Percentiles rank a stretch among this genome's conserved stretches.
These are phyloP conservation scores for Parachaetomium inaequale DNA, from an alignment of 495 filamentous ascomycete genomes.

Conservation along the genomic window DNA sequence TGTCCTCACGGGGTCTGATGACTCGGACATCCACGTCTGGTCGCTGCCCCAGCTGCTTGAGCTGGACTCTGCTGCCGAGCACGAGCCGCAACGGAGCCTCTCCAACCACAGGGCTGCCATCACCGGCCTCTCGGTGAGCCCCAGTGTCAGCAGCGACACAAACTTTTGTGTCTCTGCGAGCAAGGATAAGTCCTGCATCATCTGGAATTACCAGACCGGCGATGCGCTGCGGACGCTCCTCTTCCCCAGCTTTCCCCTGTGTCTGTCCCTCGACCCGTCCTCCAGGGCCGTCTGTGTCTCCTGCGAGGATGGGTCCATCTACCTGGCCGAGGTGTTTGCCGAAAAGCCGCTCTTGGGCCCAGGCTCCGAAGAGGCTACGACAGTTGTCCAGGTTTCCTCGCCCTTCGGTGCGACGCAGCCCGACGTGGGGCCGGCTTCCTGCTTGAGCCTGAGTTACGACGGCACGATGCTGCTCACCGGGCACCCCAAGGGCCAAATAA, in stretches of 20 bases:
- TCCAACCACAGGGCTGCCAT: slow-evolving; percentile 78
- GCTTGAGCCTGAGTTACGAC: slow-evolving; percentile 71
- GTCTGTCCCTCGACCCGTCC: slow-evolving; percentile 73
- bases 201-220: slow-evolving; percentile 86
- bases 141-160: slow-evolving; percentile 57
- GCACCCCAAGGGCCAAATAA: slow-evolving; percentile 74
- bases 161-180: slow-evolving; percentile 76
- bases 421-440: slow-evolving; percentile 59
- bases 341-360: slow-evolving; percentile 56
- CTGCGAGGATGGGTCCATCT: slow-evolving; percentile 78
- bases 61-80: slow-evolving; percentile 49
- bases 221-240: slow-evolving; percentile 72
- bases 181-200: slow-evolving; percentile 74
- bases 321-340: slow-evolving; percentile 70
- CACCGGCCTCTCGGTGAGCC: slow-evolving; percentile 63
- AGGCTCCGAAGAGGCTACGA: slow-evolving; percentile 47
- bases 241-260: slow-evolving; percentile 66
- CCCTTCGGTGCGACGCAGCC: slow-evolving; percentile 60
- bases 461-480: slow-evolving; percentile 76
- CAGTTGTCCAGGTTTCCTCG: slow-evolving; percentile 53
- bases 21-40: slow-evolving; percentile 90
- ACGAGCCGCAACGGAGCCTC: slow-evolving; percentile 62
- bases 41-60: slow-evolving; percentile 68
- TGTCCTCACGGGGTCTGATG: slow-evolving; percentile 80
- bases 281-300: slow-evolving; percentile 79